A percentile compares a stretch with the other conserved stretches of the same genome.
These are phyloP conservation scores for Coemansia sp. DNA, from an alignment of 192 early-diverging fungal genomes.

Conservation along the genomic window DNA sequence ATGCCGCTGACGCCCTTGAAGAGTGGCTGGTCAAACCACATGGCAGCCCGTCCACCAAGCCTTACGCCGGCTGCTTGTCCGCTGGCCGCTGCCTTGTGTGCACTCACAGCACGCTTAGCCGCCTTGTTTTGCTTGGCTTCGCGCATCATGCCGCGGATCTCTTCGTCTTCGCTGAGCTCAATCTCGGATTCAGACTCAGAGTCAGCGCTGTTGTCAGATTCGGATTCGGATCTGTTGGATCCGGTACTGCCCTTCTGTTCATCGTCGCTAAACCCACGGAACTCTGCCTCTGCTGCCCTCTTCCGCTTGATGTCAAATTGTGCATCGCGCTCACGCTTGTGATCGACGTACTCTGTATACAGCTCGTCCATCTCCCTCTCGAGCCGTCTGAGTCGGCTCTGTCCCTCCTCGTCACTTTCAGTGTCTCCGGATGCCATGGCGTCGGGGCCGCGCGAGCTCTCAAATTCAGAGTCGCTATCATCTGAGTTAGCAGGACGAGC, in stretches of 20 bases:
- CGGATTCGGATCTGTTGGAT: conserved; percentile 11
- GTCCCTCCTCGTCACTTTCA: conserved; percentile 57
- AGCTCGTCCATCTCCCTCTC: conserved; percentile 59
- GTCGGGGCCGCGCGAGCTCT: conserved; percentile 20
- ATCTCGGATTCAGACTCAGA: conserved; percentile 47
- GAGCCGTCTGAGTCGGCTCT: conserved; percentile 58
- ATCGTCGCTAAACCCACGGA: conserved; percentile 59
- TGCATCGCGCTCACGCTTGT: conserved; percentile 72
- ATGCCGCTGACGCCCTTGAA: conserved; percentile 70
- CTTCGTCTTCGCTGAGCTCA: conserved; percentile 37
- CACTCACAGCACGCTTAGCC: conserved; percentile 11
- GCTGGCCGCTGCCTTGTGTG: conserved; percentile 20
- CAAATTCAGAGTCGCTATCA: conserved; percentile 20
- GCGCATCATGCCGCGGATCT: conserved; percentile 47
- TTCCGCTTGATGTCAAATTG: conserved; percentile 67
- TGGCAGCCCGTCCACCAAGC: conserved; percentile 78
- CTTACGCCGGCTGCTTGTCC: conserved; percentile 17
- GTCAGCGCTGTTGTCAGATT: conserved; percentile 15
- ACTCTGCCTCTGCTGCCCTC: conserved; percentile 67
- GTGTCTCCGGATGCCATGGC: conserved; percentile 40
- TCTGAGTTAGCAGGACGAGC: conserved; percentile 37
- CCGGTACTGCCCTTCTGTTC: conserved; percentile 12
- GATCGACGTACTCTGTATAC: conserved; percentile 71
- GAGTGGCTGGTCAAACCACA: conserved; percentile 95
- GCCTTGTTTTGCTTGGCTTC: conserved; percentile 24